Evolutionary conservation across 306 rosid species (phyloP).

Genomic region (Oxytropis ochrocephala): DNA sequence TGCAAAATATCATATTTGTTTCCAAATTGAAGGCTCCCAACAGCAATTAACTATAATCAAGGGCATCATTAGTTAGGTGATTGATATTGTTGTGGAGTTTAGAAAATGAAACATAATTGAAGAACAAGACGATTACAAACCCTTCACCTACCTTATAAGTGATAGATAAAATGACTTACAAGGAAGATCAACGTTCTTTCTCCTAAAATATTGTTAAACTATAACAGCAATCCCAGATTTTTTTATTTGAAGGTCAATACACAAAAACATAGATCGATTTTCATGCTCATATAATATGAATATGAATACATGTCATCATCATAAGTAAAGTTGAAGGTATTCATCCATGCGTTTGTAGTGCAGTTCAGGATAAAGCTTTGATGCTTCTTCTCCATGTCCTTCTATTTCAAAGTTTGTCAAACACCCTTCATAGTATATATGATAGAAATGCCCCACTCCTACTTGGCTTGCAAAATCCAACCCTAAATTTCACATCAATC

Average conservation of each 20-base stretch:
- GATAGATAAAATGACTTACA: neutral
- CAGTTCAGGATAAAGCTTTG: constrained; percentile 78
- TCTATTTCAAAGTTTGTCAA: constrained; percentile 65
- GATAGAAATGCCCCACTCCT: constrained; percentile 66
- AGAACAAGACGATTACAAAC: neutral
- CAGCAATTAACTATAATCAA: neutral
- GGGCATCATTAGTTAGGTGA: neutral
- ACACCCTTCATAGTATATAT: constrained; percentile 72
- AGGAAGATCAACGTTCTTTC: neutral
- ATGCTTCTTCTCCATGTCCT: constrained; percentile 71
- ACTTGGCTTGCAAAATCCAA: constrained; percentile 32
- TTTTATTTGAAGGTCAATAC: neutral
- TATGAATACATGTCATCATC: neutral
- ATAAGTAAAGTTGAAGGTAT: constrained; percentile 34
- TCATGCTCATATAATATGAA: neutral
- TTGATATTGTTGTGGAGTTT: neutral
- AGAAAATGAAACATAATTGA: neutral
- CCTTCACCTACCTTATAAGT: neutral
- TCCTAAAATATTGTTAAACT: neutral
- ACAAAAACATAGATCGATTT: neutral
- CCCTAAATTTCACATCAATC: neutral
- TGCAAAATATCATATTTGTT: neutral
- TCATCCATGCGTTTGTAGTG: constrained; percentile 69
- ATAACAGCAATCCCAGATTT: neutral
- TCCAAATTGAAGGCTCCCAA: neutral